These are phyloP conservation scores for Solanum tarapatanum DNA, from an alignment of 257 asterid genomes.

Conservation along the genomic window DNA sequence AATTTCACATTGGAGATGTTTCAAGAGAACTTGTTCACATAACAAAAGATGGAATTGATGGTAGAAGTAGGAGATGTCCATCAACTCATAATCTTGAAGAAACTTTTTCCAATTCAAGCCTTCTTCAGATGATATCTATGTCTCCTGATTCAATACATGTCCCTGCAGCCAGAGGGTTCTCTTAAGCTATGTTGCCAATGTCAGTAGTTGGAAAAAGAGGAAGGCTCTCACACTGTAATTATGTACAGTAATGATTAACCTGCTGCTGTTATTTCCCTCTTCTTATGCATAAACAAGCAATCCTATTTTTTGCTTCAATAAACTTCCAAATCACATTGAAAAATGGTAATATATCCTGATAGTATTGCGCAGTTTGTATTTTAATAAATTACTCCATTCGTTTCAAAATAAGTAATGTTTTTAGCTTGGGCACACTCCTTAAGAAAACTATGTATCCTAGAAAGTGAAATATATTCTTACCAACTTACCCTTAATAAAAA, in stretches of 20 bases:
- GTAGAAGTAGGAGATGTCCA: slow-evolving; percentile 31
- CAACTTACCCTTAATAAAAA: neutral
- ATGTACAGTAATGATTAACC: neutral
- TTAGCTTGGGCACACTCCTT: neutral
- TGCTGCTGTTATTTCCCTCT: neutral
- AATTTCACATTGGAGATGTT: slow-evolving; percentile 44
- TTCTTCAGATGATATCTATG: slow-evolving; percentile 75
- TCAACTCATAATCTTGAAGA: slow-evolving; percentile 34
- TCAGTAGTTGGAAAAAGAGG: neutral
- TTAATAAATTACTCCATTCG: neutral
- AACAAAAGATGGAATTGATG: slow-evolving; percentile 21
- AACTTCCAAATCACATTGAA: neutral
- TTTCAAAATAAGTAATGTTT: neutral
- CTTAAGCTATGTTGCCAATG: neutral
- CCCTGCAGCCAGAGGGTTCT: slow-evolving; percentile 15
- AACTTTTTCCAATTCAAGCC: slow-evolving; percentile 69
- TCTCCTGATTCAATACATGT: slow-evolving; percentile 59
- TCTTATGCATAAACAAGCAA: neutral
- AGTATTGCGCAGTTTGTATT: neutral
- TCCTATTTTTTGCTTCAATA: neutral
- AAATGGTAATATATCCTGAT: neutral
- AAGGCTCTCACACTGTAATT: neutral
- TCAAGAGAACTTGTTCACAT: slow-evolving; percentile 47
- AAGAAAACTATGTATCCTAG: neutral
- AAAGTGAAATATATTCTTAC: neutral